Evolutionary conservation across 352 stramenopile species (phyloP).

Genomic region (Blastocystis hominis): DNA sequence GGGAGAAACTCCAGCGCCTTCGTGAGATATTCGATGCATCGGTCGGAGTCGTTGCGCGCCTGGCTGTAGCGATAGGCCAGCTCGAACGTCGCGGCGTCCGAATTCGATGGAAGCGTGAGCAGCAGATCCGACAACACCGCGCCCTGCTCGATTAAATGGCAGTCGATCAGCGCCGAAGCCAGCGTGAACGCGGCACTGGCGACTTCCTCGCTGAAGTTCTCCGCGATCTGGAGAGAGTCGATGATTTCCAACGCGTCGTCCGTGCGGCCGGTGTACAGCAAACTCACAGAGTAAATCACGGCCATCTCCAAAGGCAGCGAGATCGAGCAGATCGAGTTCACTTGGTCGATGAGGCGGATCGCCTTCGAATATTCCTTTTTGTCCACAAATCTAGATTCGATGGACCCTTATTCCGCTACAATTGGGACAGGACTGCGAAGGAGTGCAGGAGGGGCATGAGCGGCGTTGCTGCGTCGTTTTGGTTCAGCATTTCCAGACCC

Average conservation of each 20-base stretch:
- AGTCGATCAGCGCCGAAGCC: background rate
- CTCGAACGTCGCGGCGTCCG: background rate
- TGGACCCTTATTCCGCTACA: background rate
- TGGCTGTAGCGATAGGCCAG: background rate
- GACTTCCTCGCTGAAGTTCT: slow-evolving; percentile 1
- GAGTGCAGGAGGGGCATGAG: slow-evolving; percentile 1
- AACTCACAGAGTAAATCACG: slow-evolving; percentile 29
- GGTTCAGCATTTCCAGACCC: background rate
- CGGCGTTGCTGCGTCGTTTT: background rate
- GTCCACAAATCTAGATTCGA: background rate
- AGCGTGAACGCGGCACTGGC: background rate
- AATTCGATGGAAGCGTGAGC: background rate
- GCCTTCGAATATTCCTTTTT: background rate
- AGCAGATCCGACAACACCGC: background rate
- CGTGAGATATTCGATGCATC: background rate
- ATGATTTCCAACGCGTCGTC: slow-evolving; percentile 28
- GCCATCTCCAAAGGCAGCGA: slow-evolving; percentile 9
- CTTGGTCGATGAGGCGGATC: slow-evolving; percentile 19
- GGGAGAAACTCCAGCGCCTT: slow-evolving; percentile 2
- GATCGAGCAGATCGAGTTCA: background rate
- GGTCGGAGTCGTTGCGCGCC: background rate
- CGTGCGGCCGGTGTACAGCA: background rate
- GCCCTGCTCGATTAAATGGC: background rate
- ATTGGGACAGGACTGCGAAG: background rate
- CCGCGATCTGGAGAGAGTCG: background rate